Percentiles rank a stretch among this genome's conserved stretches.
phyloP scores from a whole-genome alignment of 2,329 filamentous ascomycete species.

The Botrytis aclada region DNA sequence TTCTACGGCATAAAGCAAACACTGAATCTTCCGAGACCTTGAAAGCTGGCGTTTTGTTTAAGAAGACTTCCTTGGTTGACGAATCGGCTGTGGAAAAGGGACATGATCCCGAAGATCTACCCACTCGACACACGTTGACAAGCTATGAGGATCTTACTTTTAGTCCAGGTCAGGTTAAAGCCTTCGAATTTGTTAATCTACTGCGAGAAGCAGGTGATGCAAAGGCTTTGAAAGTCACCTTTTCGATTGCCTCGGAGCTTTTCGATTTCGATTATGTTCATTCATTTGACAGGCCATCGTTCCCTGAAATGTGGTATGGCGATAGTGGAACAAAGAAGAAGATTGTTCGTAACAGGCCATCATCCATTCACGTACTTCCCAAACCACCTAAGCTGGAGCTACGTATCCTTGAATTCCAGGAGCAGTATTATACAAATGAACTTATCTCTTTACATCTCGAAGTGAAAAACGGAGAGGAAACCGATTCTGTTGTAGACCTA shows the following conservation, averaged over 20 bases:
- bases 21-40: conserved; percentile 6
- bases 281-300: conserved; percentile 46
- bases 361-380: conserved; percentile 70
- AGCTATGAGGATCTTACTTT: conserved; percentile 65
- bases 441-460: conserved; percentile 64
- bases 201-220: conserved; percentile 81
- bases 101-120: conserved; percentile 22
- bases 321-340: conserved; percentile 45
- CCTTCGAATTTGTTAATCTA: conserved; percentile 69
- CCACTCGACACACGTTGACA: conserved; percentile 42
- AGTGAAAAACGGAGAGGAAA: conserved; percentile 78
- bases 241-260: conserved; percentile 60
- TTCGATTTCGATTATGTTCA: conserved; percentile 68
- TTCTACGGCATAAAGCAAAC: conserved; percentile 41
- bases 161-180: conserved; percentile 61
- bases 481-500: conserved; percentile 68
- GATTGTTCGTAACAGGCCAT: conserved; percentile 49
- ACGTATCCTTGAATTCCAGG: conserved; percentile 55
- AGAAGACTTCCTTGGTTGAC: conserved; percentile 29
- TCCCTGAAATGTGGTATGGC: conserved; percentile 51
- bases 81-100: neutral
- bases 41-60: conserved; percentile 20
- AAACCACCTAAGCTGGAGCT: conserved; percentile 91
- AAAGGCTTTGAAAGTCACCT: conserved; percentile 58
- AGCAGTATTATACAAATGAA: conserved; percentile 86